Base-by-base conservation (phyloP, 108 stramenopile genomes). In the Chaetoceros muelleri region DNA sequence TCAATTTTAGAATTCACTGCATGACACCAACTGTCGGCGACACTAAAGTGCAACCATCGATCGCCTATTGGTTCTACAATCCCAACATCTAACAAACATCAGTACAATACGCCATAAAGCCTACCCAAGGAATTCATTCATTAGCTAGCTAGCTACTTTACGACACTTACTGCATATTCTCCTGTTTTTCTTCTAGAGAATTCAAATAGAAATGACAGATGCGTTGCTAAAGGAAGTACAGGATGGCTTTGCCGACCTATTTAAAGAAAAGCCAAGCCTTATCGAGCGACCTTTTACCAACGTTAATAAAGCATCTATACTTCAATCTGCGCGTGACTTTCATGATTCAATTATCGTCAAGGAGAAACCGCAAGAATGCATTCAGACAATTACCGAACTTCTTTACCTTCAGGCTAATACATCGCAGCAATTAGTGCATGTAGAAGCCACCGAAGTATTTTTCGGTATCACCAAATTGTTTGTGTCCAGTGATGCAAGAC, bases 401-500 rank as follows among this genome's bases (percentile, higher is more conserved):
- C 74, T 93, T 20, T 71, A 79, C 59, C 21, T 71, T 1, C 64
- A 71, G 40, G 67, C 85, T 44, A 66, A 79, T 22, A 50, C 70
- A 10, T 52, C 71, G 56, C 73, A 79, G 5, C 74, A 81, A 46
- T 63, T 86, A 18, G 61, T 51, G 0, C 54, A 52, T 28, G 53
- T 67, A 3, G 81, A 82, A 46, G 63, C 69, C 0, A 73, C 69
- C 16, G 75, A 83, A 52, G 81, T 92, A 16, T 92, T 92, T 53
- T 92, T 92, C 60, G 86, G 84, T 24, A 82, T 81, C 8, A 92
- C 90, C 16, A 92, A 92, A 66, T 73, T 92, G 13, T 92, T 92
- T 50, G 74, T 83, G 57, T 74, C 65, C 54, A 44, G 44, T 13
- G 73, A 77, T 48, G 64, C 62, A 18, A 28, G 21, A 26, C 46